Conservation (phyloP, 73 alveolate species). For the Diophrys appendiculata region DNA sequence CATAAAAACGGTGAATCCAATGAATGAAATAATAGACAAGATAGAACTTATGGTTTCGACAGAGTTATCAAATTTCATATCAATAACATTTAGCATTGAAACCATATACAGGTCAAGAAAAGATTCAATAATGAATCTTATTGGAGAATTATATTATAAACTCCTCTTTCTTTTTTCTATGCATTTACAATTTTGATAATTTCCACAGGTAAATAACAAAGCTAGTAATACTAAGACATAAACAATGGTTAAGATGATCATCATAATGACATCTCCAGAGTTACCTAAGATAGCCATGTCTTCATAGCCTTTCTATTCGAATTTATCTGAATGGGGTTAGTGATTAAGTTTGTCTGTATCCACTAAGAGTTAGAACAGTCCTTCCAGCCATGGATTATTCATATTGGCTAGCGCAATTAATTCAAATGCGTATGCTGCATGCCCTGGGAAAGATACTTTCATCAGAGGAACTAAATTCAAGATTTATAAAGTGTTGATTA, state of each 20-base stretch:
- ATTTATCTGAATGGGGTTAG: not conserved
- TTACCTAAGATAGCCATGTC: not conserved
- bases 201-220: no score
- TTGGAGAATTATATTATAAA: not conserved
- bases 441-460: constrained; percentile 6
- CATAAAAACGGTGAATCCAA: not conserved
- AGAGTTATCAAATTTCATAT: not conserved
- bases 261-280: not conserved
- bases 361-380: not conserved
- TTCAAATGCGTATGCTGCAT: not conserved
- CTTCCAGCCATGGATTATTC: not conserved
- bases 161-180: not conserved
- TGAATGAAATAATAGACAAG: not conserved
- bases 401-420: constrained; percentile 6
- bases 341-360: not conserved
- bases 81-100: not conserved
- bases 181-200: no score
- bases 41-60: not conserved
- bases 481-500: constrained; percentile 10
- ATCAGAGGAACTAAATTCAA: not conserved
- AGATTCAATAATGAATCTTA: not conserved
- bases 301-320: not conserved
- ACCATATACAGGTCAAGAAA: not conserved
- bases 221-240: no score
- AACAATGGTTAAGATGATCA: not conserved